Evolutionary conservation across 176 grass and related monocot species (phyloP), one percentile per base, ranked within the genome.

Genomic region (Musa beccarii): DNA sequence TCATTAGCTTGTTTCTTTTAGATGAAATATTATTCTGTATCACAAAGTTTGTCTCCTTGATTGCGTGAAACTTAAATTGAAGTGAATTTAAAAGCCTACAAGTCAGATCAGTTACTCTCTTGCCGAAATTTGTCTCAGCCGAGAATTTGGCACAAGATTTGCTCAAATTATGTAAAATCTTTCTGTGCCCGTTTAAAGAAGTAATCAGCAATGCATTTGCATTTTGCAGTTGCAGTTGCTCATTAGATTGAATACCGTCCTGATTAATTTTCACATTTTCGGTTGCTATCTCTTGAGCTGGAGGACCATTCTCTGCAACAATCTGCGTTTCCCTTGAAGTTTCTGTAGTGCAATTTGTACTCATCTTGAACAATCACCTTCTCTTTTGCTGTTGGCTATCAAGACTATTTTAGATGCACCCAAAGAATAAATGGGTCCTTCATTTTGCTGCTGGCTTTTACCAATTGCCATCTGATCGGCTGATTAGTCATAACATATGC

Each of bases 261-360:
- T 79, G 86, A 80, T 62, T 98, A 90, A 81, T 70, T 84, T 19
- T 74, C 65, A 52, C 79, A 80, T 12, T 81, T 98, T 34, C 3
- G 29, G 94, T 79, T 93, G 68, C 72, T 98, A 21, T 93, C 94
- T 82, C 84, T 98, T 84, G 94, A 90, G 59, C 79, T 98, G 26
- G 93, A 87, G 69, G 90, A 98, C 68, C 90, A 98, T 81, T 98
- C 90, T 62, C 84, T 78, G 25, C n/a, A 83, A 72, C 22, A 72
- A 11, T 52, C 21, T 57, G 10, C 64, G 19, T 77, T 63, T 72
- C 2, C 67, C 51, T 43, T 55, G 73, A 43, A 55, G 21, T 10
- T 20, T 22, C 55, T 66, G n/a, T 8, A 43, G 34, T 43, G 34
- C 76, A 77, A 63, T 66, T 54, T 10, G 28, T 73, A 56, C 80